These are phyloP conservation scores for Akanthomyces lecanii DNA, from an alignment of 2,329 filamentous ascomycete species.

Conservation along the genomic window DNA sequence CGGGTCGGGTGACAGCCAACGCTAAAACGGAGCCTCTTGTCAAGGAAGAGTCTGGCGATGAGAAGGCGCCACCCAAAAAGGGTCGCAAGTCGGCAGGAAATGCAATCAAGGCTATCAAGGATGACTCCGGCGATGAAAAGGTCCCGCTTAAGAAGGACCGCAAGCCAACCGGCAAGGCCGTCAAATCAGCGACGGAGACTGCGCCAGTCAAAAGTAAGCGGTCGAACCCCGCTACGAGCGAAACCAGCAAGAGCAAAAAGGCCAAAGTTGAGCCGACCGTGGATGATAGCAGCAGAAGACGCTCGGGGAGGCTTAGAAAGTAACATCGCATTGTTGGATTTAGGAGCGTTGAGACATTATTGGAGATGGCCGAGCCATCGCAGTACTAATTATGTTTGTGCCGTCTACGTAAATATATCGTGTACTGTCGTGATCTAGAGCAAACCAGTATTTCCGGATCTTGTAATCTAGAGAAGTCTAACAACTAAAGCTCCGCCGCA, in stretches of 20 bases:
- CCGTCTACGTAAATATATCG: conserved; percentile 1
- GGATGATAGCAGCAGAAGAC: conserved; percentile 20
- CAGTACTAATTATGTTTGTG: neutral
- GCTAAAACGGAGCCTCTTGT: conserved; percentile 40
- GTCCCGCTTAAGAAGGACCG: conserved; percentile 24
- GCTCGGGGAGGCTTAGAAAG: conserved; percentile 28
- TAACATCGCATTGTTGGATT: conserved; percentile 1
- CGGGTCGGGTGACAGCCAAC: conserved; percentile 37
- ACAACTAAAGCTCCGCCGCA: neutral
- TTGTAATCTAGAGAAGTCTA: conserved; percentile 8
- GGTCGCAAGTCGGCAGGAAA: conserved; percentile 20
- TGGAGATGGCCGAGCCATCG: neutral
- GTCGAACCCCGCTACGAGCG: conserved; percentile 8
- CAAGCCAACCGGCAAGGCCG: conserved; percentile 19
- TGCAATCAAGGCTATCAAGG: conserved; percentile 22
- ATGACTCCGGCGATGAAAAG: conserved; percentile 26
- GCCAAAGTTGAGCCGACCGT: conserved; percentile 6
- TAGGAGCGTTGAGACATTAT: neutral
- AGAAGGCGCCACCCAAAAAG: conserved; percentile 25
- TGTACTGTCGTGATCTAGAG: neutral
- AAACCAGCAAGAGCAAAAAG: conserved; percentile 24
- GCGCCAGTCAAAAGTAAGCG: conserved; percentile 23
- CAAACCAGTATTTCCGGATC: conserved; percentile 6
- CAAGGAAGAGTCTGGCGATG: conserved; percentile 28
- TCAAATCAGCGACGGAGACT: conserved; percentile 18